Evolutionary conservation across 305 asterid genomes (phyloP).

Genomic region (Fraxinus baroniana): DNA sequence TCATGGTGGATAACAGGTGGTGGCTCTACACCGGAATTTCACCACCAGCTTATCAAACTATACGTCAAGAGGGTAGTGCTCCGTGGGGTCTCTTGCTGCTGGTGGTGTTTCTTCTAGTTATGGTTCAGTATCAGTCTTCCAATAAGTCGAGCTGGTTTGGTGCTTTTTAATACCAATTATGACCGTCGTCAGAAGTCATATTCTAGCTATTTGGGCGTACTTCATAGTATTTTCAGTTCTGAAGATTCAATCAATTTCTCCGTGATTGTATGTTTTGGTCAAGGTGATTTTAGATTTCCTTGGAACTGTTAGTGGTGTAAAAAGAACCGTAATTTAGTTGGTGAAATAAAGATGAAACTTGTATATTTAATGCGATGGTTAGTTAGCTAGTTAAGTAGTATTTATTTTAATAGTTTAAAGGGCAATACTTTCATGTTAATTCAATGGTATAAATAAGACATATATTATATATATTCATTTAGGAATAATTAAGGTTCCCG

Average conservation of each 20-base stretch:
- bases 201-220: not conserved
- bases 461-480: too few species aligned
- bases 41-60: slow-evolving; percentile 22
- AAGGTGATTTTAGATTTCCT: too few species aligned
- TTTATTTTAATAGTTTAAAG: too few species aligned
- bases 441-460: too few species aligned
- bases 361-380: too few species aligned
- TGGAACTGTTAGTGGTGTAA: too few species aligned
- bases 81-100: slow-evolving; percentile 36
- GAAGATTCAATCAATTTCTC: not conserved
- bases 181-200: not conserved
- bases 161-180: slow-evolving; percentile 12
- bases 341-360: too few species aligned
- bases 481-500: too few species aligned
- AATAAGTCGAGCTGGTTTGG: slow-evolving; percentile 30
- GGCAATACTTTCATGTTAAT: too few species aligned
- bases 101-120: slow-evolving; percentile 35
- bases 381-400: too few species aligned
- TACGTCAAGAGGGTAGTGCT: slow-evolving; percentile 22
- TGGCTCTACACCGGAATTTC: slow-evolving; percentile 22
- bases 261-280: not conserved
- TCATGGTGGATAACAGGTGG: slow-evolving; percentile 43
- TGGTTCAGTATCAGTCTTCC: slow-evolving; percentile 37
- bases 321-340: too few species aligned
- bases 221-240: not conserved